Base-by-base conservation (phyloP, 306 rosid genomes). In the Lathyrus aphaca region DNA sequence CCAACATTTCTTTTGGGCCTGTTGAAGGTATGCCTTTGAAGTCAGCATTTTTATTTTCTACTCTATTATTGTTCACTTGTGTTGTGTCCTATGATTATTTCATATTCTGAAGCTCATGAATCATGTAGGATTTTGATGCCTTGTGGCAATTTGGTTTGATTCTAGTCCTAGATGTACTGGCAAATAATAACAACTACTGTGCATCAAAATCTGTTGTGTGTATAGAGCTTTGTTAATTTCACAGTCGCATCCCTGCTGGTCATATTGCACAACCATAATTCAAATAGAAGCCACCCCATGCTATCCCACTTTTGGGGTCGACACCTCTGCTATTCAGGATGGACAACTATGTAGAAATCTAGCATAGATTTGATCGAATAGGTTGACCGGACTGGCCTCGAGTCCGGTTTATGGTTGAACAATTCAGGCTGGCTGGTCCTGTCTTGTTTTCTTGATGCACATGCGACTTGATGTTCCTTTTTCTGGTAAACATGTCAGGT, bases 1-100 rank as follows among this genome's bases (percentile, higher is more conserved):
- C 90, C 72, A 77, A 79, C 86, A 90, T 92, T 64, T 80, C 96
- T 65, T 90, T 88, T 71, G 98, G 89, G 59, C 98, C 90, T 8
- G 93, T 92, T 54, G 98, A 92, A 90, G 98, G 96, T 92, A 92
- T 72, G 83, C 15, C 49, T 42, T 73, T 45, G 56, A 65, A 29
- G 54, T 46, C 45, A 44, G 66, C 11, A 32, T 17, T 74, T 63
- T 27, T 40, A 30, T 39, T 63, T 77, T 79, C 17, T 72, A 45
- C 71, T 79, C 4, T 74, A 35, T 73, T 59, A 46, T 21, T 71
- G 77, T 82, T 54, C n/a, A 8, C 21, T 27, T n/a, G 44, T 56
- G 61, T 71, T 23, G 56, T 45, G 51, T 71, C 29, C 63, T 62
- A 72, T 59, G 63, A 21, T 56, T 35, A 43, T 69, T 72, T 81